These are phyloP conservation scores for Betula pendula DNA, from an alignment of 306 rosid genomes.

Conservation along the genomic window DNA sequence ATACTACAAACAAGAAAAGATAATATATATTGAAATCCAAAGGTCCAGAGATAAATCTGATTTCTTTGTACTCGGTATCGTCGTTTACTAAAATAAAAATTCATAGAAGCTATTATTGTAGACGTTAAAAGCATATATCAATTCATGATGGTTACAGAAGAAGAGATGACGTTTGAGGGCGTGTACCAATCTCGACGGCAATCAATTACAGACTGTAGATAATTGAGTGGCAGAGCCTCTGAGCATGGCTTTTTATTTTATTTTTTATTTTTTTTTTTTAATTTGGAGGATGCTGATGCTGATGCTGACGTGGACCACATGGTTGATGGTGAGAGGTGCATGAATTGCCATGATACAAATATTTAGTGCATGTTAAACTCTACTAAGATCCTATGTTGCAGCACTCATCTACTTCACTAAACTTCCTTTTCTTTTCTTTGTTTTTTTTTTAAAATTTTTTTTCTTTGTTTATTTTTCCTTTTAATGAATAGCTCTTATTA, in stretches of 20 bases:
- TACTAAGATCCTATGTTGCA: neutral
- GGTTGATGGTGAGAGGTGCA: constrained; percentile 39
- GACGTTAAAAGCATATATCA: constrained; percentile 24
- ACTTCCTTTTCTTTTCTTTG: neutral
- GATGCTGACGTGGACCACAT: constrained; percentile 66
- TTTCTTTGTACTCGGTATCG: too few relatives aligned
- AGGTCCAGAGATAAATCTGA: too few relatives aligned
- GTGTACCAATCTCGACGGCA: constrained; percentile 53
- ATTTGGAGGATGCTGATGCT: constrained; percentile 24
- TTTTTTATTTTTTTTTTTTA: constrained; percentile 35
- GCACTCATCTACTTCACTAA: neutral
- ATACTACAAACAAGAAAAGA: too few relatives aligned
- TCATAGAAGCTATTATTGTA: constrained; percentile 52
- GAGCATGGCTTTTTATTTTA: constrained; percentile 41
- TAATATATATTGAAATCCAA: too few relatives aligned
- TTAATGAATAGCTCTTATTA: too few relatives aligned
- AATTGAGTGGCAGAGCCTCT: constrained; percentile 56
- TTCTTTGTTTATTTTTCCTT: neutral
- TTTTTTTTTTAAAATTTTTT: neutral
- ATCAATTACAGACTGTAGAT: constrained; percentile 52
- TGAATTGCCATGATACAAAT: constrained; percentile 14
- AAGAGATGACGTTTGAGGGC: constrained; percentile 36
- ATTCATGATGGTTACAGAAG: constrained; percentile 29
- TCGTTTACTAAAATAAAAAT: constrained; percentile 10
- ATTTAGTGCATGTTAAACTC: constrained; percentile 32